phyloP scores from a whole-genome alignment of 495 filamentous ascomycete genomes.

The Penicillium canariense region DNA sequence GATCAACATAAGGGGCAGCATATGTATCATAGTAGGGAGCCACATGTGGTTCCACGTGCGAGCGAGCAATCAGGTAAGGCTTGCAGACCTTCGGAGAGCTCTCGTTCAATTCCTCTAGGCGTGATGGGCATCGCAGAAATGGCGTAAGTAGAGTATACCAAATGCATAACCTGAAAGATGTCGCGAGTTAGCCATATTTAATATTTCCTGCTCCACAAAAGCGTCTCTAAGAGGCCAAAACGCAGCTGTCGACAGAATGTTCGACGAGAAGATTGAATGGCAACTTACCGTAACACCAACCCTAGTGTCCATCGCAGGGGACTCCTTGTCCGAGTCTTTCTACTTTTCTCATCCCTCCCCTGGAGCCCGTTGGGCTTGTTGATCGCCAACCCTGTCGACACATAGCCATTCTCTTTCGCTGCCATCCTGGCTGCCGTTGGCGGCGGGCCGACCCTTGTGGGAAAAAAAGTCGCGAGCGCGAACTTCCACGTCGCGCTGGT shows the following conservation, averaged over 20 bases:
- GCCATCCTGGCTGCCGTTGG: conserved; percentile 23
- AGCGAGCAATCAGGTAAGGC: conserved; percentile 71
- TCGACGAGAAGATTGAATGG: not conserved
- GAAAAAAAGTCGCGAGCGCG: conserved; percentile 9
- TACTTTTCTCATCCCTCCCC: conserved; percentile 6
- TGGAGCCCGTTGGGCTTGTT: not conserved
- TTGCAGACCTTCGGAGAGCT: conserved; percentile 78
- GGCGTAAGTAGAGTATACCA: conserved; percentile 85
- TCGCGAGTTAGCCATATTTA: not conserved
- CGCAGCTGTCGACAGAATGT: not conserved
- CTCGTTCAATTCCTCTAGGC: conserved; percentile 60
- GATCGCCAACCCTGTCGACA: conserved; percentile 9
- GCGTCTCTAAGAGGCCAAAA: not conserved
- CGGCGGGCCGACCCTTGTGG: conserved; percentile 11
- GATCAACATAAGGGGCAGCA: conserved; percentile 76
- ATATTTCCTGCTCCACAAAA: not conserved
- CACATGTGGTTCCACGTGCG: conserved; percentile 69
- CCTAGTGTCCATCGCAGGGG: conserved; percentile 53
- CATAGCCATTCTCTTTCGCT: conserved; percentile 31
- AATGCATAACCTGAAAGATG: conserved; percentile 58
- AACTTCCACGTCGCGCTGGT: not conserved
- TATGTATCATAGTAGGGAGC: conserved; percentile 86
- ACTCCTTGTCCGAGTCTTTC: conserved; percentile 28
- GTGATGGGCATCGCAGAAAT: conserved; percentile 77
- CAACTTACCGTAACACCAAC: conserved; percentile 59